A percentile compares a stretch with the other conserved stretches of the same genome.
Evolutionary conservation across 2,329 filamentous ascomycete species (phyloP).

Genomic region (Elsinoe ampelina): DNA sequence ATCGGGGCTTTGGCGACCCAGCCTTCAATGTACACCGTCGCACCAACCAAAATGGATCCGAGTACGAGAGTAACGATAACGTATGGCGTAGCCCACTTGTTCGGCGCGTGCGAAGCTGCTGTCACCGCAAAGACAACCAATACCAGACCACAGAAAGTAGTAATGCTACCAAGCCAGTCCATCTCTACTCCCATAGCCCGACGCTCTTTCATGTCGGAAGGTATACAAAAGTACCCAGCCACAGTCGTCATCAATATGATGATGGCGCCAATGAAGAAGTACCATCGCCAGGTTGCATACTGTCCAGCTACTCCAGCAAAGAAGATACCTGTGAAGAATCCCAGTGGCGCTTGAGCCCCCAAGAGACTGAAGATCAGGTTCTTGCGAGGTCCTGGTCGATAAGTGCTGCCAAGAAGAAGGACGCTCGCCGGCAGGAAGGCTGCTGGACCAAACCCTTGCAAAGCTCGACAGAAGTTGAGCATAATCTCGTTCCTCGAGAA

Average conservation of each 20-base stretch:
- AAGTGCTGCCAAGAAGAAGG: conserved; percentile 27
- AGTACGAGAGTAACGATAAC: conserved; percentile 24
- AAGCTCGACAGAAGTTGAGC: conserved; percentile 27
- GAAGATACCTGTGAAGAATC: conserved; percentile 29
- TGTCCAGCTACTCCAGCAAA: conserved; percentile 24
- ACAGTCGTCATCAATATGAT: conserved; percentile 23
- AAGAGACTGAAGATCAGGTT: conserved; percentile 29
- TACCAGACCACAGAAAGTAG: conserved; percentile 28
- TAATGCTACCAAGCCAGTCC: conserved; percentile 28
- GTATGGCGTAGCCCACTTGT: conserved; percentile 21
- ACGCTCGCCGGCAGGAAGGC: conserved; percentile 28
- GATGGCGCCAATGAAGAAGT: conserved; percentile 27
- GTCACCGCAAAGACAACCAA: conserved; percentile 28
- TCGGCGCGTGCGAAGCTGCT: conserved; percentile 23
- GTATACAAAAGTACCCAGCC: conserved; percentile 26
- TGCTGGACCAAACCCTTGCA: conserved; percentile 30
- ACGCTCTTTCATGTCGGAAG: conserved; percentile 25
- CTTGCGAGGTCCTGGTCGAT: conserved; percentile 23
- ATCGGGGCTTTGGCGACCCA: conserved; percentile 27
- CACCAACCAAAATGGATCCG: conserved; percentile 21
- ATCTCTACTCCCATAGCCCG: conserved; percentile 26
- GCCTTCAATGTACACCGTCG: conserved; percentile 27
- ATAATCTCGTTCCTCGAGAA: conserved; percentile 21
- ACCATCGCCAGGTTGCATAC: conserved; percentile 23
- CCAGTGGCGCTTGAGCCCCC: conserved; percentile 29